phyloP scores from a whole-genome alignment of 257 asterid genomes.

The Plantago ovata region DNA sequence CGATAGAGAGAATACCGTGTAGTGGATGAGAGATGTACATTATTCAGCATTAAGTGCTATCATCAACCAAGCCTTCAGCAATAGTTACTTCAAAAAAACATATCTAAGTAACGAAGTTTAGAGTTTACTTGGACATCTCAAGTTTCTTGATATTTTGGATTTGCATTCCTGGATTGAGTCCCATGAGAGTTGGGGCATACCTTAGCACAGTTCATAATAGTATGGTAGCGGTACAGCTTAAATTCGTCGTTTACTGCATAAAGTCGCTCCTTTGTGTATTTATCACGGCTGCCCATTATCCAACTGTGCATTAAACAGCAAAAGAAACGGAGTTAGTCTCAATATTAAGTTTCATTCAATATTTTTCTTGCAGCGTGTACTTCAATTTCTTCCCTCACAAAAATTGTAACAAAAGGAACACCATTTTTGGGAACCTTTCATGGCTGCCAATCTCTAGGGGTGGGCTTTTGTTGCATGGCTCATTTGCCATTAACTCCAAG shows the following conservation, averaged over 20 bases:
- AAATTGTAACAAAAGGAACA: no score
- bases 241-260: slow-evolving; percentile 78
- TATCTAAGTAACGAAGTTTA: slow-evolving; percentile 1
- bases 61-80: slow-evolving; percentile 27
- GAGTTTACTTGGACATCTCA: slow-evolving; percentile 40
- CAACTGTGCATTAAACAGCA: slow-evolving; percentile 45
- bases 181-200: slow-evolving; percentile 99
- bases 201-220: slow-evolving; percentile 87
- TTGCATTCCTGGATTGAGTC: slow-evolving; percentile 86
- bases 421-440: no score
- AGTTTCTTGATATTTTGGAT: slow-evolving; percentile 91
- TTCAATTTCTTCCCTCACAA: no score
- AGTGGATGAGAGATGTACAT: slow-evolving; percentile 12
- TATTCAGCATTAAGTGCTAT: slow-evolving; percentile 26
- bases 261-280: slow-evolving; percentile 81
- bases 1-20: no score
- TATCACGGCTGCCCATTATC: slow-evolving; percentile 99
- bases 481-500: no score
- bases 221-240: slow-evolving; percentile 91
- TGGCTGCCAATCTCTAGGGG: no score
- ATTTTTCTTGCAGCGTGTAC: no score
- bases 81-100: slow-evolving; percentile 10
- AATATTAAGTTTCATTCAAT: no score
- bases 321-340: slow-evolving; percentile 1
- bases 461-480: no score